These are phyloP conservation scores for Paradendryphiella salina DNA, from an alignment of 2,329 filamentous ascomycete genomes.

Conservation along the genomic window DNA sequence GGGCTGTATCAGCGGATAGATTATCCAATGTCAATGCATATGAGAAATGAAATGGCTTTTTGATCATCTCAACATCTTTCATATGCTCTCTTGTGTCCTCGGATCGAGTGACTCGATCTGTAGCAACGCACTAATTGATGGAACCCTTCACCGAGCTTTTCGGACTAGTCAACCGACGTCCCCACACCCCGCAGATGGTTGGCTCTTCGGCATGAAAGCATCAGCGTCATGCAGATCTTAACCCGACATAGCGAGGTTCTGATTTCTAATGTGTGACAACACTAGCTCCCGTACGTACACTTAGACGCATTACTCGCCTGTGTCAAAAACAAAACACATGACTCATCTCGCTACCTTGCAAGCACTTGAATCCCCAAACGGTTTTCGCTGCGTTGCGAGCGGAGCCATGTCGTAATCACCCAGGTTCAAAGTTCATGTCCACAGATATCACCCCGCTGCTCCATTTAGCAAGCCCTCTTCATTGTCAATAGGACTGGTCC, in stretches of 20 bases:
- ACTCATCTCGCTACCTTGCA: constrained; percentile 2
- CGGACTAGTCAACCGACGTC: constrained; percentile 6
- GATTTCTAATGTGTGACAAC: constrained; percentile 1
- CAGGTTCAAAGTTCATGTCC: too few species aligned
- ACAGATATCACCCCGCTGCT: too few species aligned
- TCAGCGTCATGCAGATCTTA: constrained; percentile 16
- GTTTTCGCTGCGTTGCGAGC: neutral
- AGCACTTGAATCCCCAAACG: neutral
- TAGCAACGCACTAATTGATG: neutral
- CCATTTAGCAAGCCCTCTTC: neutral
- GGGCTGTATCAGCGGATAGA: constrained; percentile 17
- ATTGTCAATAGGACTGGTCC: constrained; percentile 1
- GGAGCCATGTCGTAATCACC: neutral
- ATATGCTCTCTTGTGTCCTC: neutral
- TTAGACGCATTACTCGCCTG: constrained; percentile 2
- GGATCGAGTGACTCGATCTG: constrained; percentile 1
- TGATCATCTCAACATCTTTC: neutral
- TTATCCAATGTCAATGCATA: constrained; percentile 13
- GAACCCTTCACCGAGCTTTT: constrained; percentile 7
- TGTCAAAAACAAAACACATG: constrained; percentile 2
- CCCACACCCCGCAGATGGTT: constrained; percentile 15
- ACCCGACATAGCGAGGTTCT: constrained; percentile 12
- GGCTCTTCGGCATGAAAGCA: constrained; percentile 6
- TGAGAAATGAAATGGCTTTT: constrained; percentile 13
- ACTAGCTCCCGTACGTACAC: constrained; percentile 3